Evolutionary conservation across 1,284 basidiomycete species (phyloP), one percentile per base, ranked within the genome.

Genomic region (Leccinum angustisporum): DNA sequence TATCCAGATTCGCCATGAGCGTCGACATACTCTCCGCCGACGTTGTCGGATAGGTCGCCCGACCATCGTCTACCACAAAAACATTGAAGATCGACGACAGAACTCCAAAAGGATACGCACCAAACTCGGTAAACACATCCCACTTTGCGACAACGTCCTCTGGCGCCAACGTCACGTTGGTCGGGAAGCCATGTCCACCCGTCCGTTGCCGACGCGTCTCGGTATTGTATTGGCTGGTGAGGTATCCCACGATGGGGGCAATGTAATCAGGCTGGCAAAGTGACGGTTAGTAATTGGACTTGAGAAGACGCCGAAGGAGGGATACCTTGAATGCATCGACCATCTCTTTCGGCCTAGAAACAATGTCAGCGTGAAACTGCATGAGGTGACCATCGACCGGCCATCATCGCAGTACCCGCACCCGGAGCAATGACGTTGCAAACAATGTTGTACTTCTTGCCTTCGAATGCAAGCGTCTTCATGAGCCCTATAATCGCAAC

Each of bases 331-430:
- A 95, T 13, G 92, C 92, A 65, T 97, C 90, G 40, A 98, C 88
- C 90, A 95, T 93, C 75, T 97, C 95, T 76, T 93, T 87, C 18
- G 91, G 86, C 90, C 90, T 93, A 68, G 10, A 46, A 34, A 34
- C 46, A 38, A 30, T 18, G 11, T 64, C 53, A 62, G 51, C 33
- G 27, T 51, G 5, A 31, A 11, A 31, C 9, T 0, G 5, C 13
- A 50, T 13, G 46, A 18, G 10, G 46, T 5, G 2, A 10, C 9
- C 14, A 1, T 60, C 6, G 0, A 65, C 69, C 1, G 4, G 71
- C 92, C 92, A 94, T 95, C 94, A 96, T 96, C 21, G 92, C 91
- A 27, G 93, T 95, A 36, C 94, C 95, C 53, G 95, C 96, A 59
- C 89, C 89, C 4, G 96, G 95, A 18, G 93, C 94, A 65, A 98